Evolutionary conservation across 495 filamentous ascomycete species (phyloP).

Genomic region (Hypoxylon fuscum): DNA sequence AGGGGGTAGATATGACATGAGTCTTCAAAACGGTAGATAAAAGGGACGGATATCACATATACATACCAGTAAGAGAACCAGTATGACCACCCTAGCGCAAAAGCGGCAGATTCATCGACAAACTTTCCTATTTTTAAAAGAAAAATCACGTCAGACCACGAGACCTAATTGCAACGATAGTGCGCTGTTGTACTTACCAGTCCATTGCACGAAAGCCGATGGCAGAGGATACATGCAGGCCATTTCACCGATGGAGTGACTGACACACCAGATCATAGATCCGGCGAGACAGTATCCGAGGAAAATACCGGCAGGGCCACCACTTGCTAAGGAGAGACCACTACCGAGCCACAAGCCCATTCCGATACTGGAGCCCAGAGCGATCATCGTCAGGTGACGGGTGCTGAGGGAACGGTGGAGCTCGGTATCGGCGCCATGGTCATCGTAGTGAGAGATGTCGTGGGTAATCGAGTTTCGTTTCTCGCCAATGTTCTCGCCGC

Average conservation of each 20-base stretch:
- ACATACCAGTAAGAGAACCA: conserved; percentile 41
- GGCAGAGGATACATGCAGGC: conserved; percentile 69
- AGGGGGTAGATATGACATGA: neutral
- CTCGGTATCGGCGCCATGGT: conserved; percentile 36
- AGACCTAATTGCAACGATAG: neutral
- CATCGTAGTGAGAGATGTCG: neutral
- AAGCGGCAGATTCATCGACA: conserved; percentile 70
- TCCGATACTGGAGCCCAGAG: conserved; percentile 69
- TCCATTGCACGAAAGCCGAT: conserved; percentile 73
- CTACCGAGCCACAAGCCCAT: conserved; percentile 72
- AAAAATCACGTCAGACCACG: neutral
- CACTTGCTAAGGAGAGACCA: conserved; percentile 60
- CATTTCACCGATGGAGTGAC: conserved; percentile 64
- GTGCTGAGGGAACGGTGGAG: conserved; percentile 43
- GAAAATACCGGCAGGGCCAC: conserved; percentile 68
- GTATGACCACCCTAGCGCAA: conserved; percentile 70
- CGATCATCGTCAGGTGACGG: conserved; percentile 69
- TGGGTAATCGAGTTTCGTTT: conserved; percentile 8
- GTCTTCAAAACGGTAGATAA: neutral
- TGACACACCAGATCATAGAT: conserved; percentile 63
- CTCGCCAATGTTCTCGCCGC: conserved; percentile 8
- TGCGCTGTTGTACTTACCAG: conserved; percentile 39
- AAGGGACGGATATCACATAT: neutral
- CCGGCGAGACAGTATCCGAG: conserved; percentile 69
- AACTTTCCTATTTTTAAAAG: conserved; percentile 55